Base-by-base conservation (phyloP, 805 yeast species). In the Metschnikowia anglica region DNA sequence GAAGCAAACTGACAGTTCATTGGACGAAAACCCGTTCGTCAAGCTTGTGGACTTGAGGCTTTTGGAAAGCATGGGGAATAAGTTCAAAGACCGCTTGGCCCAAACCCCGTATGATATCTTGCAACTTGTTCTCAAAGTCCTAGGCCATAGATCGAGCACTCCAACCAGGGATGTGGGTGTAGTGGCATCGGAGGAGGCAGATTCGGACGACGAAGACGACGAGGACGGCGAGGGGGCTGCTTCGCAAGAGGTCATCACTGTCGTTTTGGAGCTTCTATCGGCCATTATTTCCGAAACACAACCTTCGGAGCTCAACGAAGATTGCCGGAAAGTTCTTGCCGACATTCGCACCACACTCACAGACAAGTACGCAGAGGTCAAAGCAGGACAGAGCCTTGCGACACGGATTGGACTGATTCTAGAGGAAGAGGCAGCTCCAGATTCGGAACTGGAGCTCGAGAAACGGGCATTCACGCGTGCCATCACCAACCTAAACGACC, bases 401-500 rank as follows among this genome's bases (percentile, higher is more conserved):
- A 49, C 52, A 12, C 54, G 75, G 40, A 66, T 72, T 24, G 55
- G 51, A 3, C 24, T 41, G 2, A 31, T 68, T 2, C 39, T 71
- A 16, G 47, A 59, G 5, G 68, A 68, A 1, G 65, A 63, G 4
- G 17, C 36, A 2, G 52, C 58, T 2, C 52, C 55, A 1, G 39
- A 41, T 2, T 49, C 56, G 7, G 51, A 48, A 10, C 44, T 46
- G 31, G 70, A 66, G 9, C 43, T 57, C 6, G 76, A 81, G 35
- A 60, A 60, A 20, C 65, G 63, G 18, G 47, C 62, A 0, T 63
- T 85, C 35, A 73, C 76, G 12, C 69, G 77, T 24, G 96, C 96
- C 0, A 64, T 87, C 27, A 67, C 75, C 1, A 78, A 81, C 46
- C 61, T 93, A 32, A 80, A 80, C 43, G 96, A 90, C 61, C 85